Conservation (phyloP, 768 basidiomycete genomes). For the Trametes villosa region DNA sequence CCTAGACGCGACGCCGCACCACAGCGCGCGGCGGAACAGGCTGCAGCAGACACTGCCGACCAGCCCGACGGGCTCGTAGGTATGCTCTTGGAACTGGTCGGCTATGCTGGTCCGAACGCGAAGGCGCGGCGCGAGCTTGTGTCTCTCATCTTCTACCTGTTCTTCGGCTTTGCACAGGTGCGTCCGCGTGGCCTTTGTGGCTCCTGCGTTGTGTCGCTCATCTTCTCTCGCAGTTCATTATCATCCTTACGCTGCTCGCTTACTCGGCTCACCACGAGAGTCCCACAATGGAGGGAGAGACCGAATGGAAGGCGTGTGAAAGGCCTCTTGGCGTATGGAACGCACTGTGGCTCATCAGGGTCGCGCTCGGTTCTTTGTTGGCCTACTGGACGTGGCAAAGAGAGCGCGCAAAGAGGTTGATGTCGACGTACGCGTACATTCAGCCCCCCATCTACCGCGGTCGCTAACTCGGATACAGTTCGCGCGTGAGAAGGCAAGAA, state of each 20-base stretch:
- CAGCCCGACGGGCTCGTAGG: slow-evolving; percentile 4
- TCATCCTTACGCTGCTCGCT: slow-evolving; percentile 54
- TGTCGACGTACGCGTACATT: slow-evolving; percentile 21
- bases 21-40: not conserved
- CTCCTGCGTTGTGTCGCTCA: not conserved
- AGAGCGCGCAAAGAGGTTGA: slow-evolving; percentile 28
- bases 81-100: slow-evolving; percentile 42
- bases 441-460: no score
- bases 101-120: slow-evolving; percentile 54
- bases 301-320: slow-evolving; percentile 67
- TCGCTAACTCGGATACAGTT: not conserved
- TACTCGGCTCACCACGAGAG: slow-evolving; percentile 52
- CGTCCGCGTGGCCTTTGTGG: slow-evolving; percentile 19
- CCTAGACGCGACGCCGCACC: not conserved
- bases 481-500: not conserved
- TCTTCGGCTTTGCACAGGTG: slow-evolving; percentile 60
- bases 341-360: slow-evolving; percentile 63
- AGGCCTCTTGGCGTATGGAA: slow-evolving; percentile 72
- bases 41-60: not conserved
- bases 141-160: slow-evolving; percentile 53
- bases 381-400: slow-evolving; percentile 59
- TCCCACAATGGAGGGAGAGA: slow-evolving; percentile 42
- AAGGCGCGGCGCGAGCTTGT: slow-evolving; percentile 57
- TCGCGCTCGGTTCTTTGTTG: slow-evolving; percentile 50
- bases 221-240: slow-evolving; percentile 46